Percentiles rank a stretch among this genome's conserved stretches.
Evolutionary conservation across 768 basidiomycete species (phyloP).

Genomic region (Fomitopsis serialis): DNA sequence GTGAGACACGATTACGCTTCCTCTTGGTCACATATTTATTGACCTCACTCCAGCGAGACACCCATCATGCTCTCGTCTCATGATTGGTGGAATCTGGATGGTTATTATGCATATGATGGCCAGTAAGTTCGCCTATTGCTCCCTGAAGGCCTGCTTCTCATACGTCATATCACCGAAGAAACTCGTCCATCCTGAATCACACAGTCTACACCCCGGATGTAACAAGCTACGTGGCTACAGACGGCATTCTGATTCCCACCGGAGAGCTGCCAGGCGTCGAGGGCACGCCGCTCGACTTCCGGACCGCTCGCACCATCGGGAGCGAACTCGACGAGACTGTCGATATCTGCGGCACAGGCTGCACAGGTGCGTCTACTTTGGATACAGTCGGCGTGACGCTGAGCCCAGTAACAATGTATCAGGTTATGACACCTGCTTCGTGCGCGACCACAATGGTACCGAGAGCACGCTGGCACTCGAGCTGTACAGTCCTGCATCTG

Average conservation of each 20-base stretch:
- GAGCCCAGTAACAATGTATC: conserved; percentile 13
- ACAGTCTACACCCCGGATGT: background rate
- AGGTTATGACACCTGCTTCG: conserved; percentile 14
- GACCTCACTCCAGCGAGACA: background rate
- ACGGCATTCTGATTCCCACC: conserved; percentile 1
- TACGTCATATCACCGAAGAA: too few species aligned
- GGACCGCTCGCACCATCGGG: conserved; percentile 17
- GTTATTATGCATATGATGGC: background rate
- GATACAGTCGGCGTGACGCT: conserved; percentile 42
- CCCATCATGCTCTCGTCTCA: conserved; percentile 1
- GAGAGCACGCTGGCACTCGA: conserved; percentile 36
- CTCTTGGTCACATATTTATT: too few species aligned
- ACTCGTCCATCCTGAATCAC: background rate
- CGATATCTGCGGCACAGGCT: conserved; percentile 18
- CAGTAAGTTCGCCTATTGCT: too few species aligned
- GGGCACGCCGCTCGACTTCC: conserved; percentile 35
- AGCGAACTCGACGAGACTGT: conserved; percentile 6
- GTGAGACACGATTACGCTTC: too few species aligned
- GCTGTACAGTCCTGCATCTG: background rate
- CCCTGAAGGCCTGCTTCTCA: too few species aligned
- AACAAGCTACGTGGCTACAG: background rate
- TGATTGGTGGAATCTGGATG: conserved; percentile 1
- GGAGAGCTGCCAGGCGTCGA: background rate
- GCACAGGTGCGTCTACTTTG: conserved; percentile 33
- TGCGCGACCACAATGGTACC: conserved; percentile 35